Conservation (phyloP, 352 stramenopile genomes). For the Lagenidium sp. region DNA sequence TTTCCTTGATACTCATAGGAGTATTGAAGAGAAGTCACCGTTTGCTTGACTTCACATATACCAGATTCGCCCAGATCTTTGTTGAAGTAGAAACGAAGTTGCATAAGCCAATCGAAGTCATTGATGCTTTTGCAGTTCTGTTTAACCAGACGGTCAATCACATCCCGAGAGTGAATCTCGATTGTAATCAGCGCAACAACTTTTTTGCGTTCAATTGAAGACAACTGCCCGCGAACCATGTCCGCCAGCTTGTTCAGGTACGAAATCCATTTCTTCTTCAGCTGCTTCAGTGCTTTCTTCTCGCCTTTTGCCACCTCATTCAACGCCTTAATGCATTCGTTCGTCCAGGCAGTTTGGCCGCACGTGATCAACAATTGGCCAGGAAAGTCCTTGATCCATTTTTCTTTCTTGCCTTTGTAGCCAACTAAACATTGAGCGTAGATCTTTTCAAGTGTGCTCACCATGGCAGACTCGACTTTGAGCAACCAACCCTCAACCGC, state of each 20-base stretch:
- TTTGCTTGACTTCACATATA: constrained; percentile 85
- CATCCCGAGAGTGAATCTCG: constrained; percentile 95
- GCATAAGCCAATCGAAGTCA: constrained; percentile 90
- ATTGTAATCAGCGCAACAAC: constrained; percentile 97
- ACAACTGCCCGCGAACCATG: constrained; percentile 88
- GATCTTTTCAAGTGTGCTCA: constrained; percentile 78
- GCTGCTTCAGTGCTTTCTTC: constrained; percentile 86
- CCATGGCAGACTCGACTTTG: constrained; percentile 78
- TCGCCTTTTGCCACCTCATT: constrained; percentile 86
- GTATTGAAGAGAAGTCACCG: constrained; percentile 77
- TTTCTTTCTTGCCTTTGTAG: constrained; percentile 92
- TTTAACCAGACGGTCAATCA: constrained; percentile 93
- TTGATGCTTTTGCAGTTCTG: constrained; percentile 88
- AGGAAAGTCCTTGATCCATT: constrained; percentile 93
- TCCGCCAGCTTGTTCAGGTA: constrained; percentile 93
- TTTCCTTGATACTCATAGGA: constrained; percentile 85
- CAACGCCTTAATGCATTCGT: constrained; percentile 90
- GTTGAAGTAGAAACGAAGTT: constrained; percentile 83
- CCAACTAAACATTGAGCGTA: constrained; percentile 77
- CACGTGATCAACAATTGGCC: constrained; percentile 91
- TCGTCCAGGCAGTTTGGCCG: constrained; percentile 89
- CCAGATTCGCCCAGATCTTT: constrained; percentile 73
- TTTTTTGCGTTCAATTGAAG: constrained; percentile 90
- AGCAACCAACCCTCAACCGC: constrained; percentile 89
- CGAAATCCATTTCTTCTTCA: constrained; percentile 93